Conservation (phyloP, 768 basidiomycete species). For the Collybiopsis luxurians region DNA sequence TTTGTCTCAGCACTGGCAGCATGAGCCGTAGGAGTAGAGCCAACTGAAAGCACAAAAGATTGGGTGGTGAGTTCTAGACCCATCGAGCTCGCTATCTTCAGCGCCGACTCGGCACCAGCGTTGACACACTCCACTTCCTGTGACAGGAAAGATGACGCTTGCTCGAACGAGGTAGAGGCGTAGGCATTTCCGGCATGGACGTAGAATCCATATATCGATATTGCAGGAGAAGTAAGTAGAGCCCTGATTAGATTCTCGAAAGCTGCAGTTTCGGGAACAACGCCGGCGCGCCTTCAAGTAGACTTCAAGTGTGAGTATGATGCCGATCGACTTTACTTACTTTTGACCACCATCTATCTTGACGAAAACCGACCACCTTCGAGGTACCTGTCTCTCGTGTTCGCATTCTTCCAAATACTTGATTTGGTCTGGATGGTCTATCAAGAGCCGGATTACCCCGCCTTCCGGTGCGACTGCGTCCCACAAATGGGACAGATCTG, state of each 20-base stretch:
- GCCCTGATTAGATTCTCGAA: conserved; percentile 55
- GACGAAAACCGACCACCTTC: conserved; percentile 74
- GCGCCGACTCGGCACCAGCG: conserved; percentile 53
- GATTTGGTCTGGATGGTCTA: conserved; percentile 78
- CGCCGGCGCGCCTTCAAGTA: conserved; percentile 12
- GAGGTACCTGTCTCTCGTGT: conserved; percentile 30
- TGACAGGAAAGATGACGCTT: conserved; percentile 66
- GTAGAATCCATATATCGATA: conserved; percentile 81
- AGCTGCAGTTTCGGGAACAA: conserved; percentile 26
- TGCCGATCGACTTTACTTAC: conserved; percentile 37
- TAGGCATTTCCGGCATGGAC: conserved; percentile 79
- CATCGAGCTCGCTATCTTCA: conserved; percentile 42
- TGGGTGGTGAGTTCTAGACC: conserved; percentile 30
- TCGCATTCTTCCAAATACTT: conserved; percentile 62
- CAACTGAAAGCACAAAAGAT: conserved; percentile 73
- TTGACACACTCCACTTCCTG: conserved; percentile 73
- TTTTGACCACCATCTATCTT: conserved; percentile 79
- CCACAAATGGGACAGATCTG: conserved; percentile 61
- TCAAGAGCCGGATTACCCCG: conserved; percentile 62
- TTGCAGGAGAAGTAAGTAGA: conserved; percentile 49
- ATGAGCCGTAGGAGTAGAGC: conserved; percentile 87
- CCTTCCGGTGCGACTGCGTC: conserved; percentile 52
- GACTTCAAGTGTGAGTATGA: neutral
- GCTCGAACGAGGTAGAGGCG: conserved; percentile 62
- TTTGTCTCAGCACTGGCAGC: conserved; percentile 58